Evolutionary conservation across 768 basidiomycete genomes (phyloP).

Genomic region (Suillus bovinus): DNA sequence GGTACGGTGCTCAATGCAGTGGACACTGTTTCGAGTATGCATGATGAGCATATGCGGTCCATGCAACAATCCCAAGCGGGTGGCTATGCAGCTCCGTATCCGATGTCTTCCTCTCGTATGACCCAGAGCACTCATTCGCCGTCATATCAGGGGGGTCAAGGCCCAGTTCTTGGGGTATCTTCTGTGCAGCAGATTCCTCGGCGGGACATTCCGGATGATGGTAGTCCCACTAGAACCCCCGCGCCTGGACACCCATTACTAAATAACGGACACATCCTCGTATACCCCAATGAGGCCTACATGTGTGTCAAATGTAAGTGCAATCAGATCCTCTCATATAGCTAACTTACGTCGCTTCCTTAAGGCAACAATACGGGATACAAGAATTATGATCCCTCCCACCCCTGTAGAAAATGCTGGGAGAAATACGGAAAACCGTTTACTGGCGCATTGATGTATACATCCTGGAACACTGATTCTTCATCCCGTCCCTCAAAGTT

Average conservation of each 20-base stretch:
- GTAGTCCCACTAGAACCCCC: constrained; percentile 62
- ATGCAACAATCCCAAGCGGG: constrained; percentile 18
- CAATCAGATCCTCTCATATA: neutral
- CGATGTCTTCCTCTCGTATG: constrained; percentile 1
- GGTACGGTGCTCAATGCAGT: constrained; percentile 30
- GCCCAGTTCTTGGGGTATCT: neutral
- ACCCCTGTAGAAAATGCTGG: constrained; percentile 79
- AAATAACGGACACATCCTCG: constrained; percentile 57
- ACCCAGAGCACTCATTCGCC: constrained; percentile 12
- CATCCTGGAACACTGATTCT: constrained; percentile 36
- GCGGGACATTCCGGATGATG: constrained; percentile 43
- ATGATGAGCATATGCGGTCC: constrained; percentile 18
- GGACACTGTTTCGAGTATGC: constrained; percentile 27
- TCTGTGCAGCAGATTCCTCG: constrained; percentile 5
- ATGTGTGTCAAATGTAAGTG: constrained; percentile 67
- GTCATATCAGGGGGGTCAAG: constrained; percentile 12
- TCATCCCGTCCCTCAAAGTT: constrained; percentile 24
- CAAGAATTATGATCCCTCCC: constrained; percentile 62
- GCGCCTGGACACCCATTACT: constrained; percentile 69
- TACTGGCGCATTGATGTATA: constrained; percentile 58
- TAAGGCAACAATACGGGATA: constrained; percentile 76
- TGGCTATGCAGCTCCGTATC: constrained; percentile 23
- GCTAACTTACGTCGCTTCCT: neutral
- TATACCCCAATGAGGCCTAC: constrained; percentile 61
- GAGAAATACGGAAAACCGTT: constrained; percentile 63